Evolutionary conservation across 1,139 yeast species (phyloP).

Genomic region (Meyerozyma carpophila): DNA sequence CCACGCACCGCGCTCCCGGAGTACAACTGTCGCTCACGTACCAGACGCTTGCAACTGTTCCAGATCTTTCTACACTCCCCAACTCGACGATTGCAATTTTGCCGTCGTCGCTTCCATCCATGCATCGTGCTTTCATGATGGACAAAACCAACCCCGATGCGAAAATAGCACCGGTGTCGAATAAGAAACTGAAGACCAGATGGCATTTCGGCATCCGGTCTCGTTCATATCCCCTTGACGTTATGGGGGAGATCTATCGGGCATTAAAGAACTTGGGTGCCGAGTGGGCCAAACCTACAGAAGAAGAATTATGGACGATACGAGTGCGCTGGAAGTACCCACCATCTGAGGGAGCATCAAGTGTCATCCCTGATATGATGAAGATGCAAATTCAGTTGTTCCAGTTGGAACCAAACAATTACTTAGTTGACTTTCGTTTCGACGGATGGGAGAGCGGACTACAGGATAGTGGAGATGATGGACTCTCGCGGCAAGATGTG

Average conservation of each 20-base stretch:
- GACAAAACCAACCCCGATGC: conserved; percentile 32
- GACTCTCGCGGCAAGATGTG: conserved; percentile 31
- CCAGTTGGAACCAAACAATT: conserved; percentile 93
- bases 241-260: conserved; percentile 96
- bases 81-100: conserved; percentile 79
- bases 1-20: conserved; percentile 26
- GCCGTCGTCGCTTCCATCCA: conserved; percentile 91
- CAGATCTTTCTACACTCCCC: conserved; percentile 47
- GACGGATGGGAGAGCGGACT: conserved; percentile 82
- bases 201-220: conserved; percentile 99
- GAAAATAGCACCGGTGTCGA: conserved; percentile 61
- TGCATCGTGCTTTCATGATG: conserved; percentile 90
- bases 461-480: conserved; percentile 12
- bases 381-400: conserved; percentile 96
- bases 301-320: conserved; percentile 93
- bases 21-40: conserved; percentile 45
- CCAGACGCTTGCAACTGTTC: conserved; percentile 47
- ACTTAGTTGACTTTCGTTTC: conserved; percentile 92
- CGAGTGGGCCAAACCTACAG: conserved; percentile 94
- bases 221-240: conserved; percentile 93
- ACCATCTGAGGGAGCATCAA: conserved; percentile 31
- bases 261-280: conserved; percentile 93
- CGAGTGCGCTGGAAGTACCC: conserved; percentile 92
- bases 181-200: conserved; percentile 85
- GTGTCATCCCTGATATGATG: conserved; percentile 67